Base-by-base conservation (phyloP, 2,329 filamentous ascomycete species). In the Cryphonectria radicalis region DNA sequence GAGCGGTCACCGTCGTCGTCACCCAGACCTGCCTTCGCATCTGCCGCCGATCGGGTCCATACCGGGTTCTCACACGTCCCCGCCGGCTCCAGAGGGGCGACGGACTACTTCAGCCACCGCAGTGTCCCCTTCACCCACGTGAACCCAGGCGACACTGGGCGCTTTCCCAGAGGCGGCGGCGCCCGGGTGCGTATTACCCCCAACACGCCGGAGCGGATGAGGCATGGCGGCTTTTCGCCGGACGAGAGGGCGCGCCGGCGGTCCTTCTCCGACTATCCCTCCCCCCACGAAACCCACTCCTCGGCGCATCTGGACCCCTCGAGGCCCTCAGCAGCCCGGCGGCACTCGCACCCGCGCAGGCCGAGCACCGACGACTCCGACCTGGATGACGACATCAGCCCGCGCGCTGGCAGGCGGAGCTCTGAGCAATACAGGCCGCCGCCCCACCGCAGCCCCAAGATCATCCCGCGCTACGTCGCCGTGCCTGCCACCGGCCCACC, bases 241-340 rank as follows among this genome's bases (percentile, higher is more conserved):
- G 84, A 85, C 22, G 81, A 82, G 22, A 77, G 81, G n/a, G 78
- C 76, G 17, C 82, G 84, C 55, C 81, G 86, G 55, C 82, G 84
- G 69, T 88, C 86, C 77, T 85, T 86, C 76, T 87, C 86, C 3
- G 87, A 88, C 70, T 82, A 84, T 67, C 83, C 83, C 2, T 80
- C 80, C 2, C 80, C 81, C 0, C 79, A 79, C 2, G 75, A 80
- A 25, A 76, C 81, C 19, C 77, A 69, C 75, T 71, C 76, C 4
- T 62, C 74, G 14, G 72, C 77, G 28, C 77, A 85, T 68, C 74
- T 83, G 19, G 81, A 82, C 57, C 78, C 82, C 10, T 77, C 79
- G 62, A 78, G 78, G 19, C 69, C 74, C 11, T 60, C 73, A 1
- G 78, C 79, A 28, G 75, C 77, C 25, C 82, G 86, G 28, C 79